Conservation (phyloP, 2,329 filamentous ascomycete genomes). For the Epichloe coenophiala region DNA sequence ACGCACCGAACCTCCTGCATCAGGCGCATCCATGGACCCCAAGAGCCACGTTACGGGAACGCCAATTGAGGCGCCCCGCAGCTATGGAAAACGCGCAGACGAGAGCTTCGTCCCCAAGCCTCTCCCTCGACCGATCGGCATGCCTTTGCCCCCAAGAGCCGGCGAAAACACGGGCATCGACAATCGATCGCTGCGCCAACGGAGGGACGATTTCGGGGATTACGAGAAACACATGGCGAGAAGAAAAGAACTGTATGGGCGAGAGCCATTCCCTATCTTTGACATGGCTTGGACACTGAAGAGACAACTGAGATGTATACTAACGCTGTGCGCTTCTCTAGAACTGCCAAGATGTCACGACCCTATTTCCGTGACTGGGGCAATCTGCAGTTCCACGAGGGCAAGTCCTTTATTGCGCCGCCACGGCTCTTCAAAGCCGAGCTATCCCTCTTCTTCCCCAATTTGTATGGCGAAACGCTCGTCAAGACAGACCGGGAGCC, state of each 20-base stretch:
- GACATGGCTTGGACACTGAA: neutral
- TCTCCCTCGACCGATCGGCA: slow-evolving; percentile 65
- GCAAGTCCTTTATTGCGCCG: slow-evolving; percentile 84
- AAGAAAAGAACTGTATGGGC: slow-evolving; percentile 59
- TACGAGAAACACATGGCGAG: slow-evolving; percentile 72
- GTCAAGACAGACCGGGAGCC: slow-evolving; percentile 35
- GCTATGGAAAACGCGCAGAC: slow-evolving; percentile 41
- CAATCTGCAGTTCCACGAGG: slow-evolving; percentile 68
- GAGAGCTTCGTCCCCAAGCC: slow-evolving; percentile 43
- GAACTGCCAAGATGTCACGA: slow-evolving; percentile 61
- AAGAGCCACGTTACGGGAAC: slow-evolving; percentile 27
- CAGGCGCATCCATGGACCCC: slow-evolving; percentile 23
- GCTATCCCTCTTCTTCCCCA: slow-evolving; percentile 82
- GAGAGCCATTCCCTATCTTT: neutral
- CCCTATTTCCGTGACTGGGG: slow-evolving; percentile 96
- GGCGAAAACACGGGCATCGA: slow-evolving; percentile 79
- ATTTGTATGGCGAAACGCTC: slow-evolving; percentile 70
- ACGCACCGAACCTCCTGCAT: slow-evolving; percentile 20
- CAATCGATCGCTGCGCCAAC: slow-evolving; percentile 49
- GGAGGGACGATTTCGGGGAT: slow-evolving; percentile 67
- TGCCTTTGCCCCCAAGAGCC: slow-evolving; percentile 54
- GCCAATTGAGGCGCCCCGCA: slow-evolving; percentile 44
- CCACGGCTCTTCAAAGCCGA: slow-evolving; percentile 73
- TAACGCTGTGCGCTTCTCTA: slow-evolving; percentile 18
- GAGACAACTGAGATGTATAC: slow-evolving; percentile 2